phyloP scores from a whole-genome alignment of 176 grass and related monocot genomes.

The Areca catechu region DNA sequence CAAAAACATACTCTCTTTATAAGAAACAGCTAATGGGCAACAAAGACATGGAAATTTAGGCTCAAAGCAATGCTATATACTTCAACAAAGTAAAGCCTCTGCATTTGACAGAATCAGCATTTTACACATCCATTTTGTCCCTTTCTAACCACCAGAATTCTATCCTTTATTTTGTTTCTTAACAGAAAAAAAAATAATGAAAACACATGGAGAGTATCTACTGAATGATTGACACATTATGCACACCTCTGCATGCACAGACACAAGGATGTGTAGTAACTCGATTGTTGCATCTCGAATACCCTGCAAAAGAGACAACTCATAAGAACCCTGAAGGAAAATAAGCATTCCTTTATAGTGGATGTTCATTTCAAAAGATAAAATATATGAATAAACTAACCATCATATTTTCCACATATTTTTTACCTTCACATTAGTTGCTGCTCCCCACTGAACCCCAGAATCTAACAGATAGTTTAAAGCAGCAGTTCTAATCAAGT shows the following conservation, averaged over 20 bases:
- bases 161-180: background rate
- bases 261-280: conserved; percentile 92
- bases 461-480: conserved; percentile 82
- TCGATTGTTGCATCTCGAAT: conserved; percentile 95
- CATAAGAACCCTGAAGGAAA: background rate
- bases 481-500: conserved; percentile 77
- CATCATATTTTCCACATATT: background rate
- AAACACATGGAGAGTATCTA: conserved; percentile 10
- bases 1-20: too few species aligned
- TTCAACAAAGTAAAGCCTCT: too few species aligned
- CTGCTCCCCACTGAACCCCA: conserved; percentile 77
- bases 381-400: too few species aligned
- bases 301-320: conserved; percentile 54
- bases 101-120: too few species aligned
- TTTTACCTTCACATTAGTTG: conserved; percentile 78
- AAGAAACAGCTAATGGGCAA: too few species aligned
- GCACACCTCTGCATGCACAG: conserved; percentile 82
- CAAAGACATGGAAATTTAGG: too few species aligned
- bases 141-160: too few species aligned
- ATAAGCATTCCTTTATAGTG: too few species aligned
- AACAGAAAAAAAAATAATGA: conserved; percentile 14
- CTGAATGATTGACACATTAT: conserved; percentile 20
- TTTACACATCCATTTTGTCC: too few species aligned
- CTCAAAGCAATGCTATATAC: too few species aligned
- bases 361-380: too few species aligned